Base-by-base conservation (phyloP, 805 yeast genomes). In the Metschnikowia dekortorum region DNA sequence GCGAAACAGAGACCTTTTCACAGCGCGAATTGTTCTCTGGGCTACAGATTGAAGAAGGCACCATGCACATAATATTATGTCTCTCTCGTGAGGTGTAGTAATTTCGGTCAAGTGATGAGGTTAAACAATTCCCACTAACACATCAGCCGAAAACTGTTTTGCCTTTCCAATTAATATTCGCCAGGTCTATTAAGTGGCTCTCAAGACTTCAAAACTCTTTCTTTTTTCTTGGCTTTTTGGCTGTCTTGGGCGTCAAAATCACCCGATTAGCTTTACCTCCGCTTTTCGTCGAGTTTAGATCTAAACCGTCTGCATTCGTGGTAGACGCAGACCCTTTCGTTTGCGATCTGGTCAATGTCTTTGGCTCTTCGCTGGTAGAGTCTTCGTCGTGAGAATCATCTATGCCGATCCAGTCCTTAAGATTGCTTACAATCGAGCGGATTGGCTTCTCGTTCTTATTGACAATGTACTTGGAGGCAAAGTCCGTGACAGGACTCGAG, bases 391-490 rank as follows among this genome's bases (percentile, higher is more conserved):
- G 64, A 16, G 63, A 56, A 22, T 67, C 68, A 47, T 69, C 75
- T 16, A 49, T 46, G 26, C 55, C 56, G 49, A 73, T 73, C 78
- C 78, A 73, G 46, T 64, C 75, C 57, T 68, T 68, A 41, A 73
- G 73, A 54, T 72, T 73, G 30, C 73, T 72, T 51, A 73, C 58
- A 32, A 73, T 59, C 2, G 73, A 63, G 48, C 64, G 64, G 10
- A 53, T 56, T 13, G 68, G 60, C 39, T 61, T 57, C 26, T 57
- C 61, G 54, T 71, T 71, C 57, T 70, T 80, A 61, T 82, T 83
- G 11, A 85, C 88, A 37, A 82, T 79, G 61, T 75, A 84, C 55
- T 74, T 79, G 33, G 81, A 70, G 1, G 89, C 89, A 69, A 83
- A 85, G 49, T 81, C 86, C 13, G 85, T 78, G 52, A 84, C 82